These are phyloP conservation scores for Exserohilum rostratum DNA, from an alignment of 2,329 filamentous ascomycete species.

Conservation along the genomic window DNA sequence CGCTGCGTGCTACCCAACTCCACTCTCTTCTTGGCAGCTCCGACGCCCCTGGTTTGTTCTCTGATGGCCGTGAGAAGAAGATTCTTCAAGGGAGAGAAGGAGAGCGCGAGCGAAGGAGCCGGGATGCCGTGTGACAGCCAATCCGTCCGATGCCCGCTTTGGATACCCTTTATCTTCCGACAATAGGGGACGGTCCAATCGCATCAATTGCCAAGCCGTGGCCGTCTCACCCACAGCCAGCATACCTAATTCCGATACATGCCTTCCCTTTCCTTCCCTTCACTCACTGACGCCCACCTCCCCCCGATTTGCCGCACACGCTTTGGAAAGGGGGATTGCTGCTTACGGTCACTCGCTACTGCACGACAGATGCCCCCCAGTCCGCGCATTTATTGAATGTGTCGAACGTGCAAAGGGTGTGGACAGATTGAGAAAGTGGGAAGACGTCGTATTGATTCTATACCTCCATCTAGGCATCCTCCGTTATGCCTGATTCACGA, in stretches of 20 bases:
- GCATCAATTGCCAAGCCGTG: slow-evolving; percentile 16
- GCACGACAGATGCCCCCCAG: background rate
- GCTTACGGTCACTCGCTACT: too few relatives aligned
- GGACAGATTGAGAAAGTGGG: slow-evolving; percentile 5
- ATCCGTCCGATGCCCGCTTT: background rate
- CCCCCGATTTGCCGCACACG: too few relatives aligned
- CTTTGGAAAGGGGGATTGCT: too few relatives aligned
- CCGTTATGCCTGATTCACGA: slow-evolving; percentile 10
- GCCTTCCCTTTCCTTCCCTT: background rate
- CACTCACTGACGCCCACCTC: background rate
- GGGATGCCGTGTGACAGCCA: background rate
- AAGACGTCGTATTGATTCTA: slow-evolving; percentile 17
- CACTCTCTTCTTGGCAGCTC: background rate
- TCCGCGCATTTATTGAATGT: too few relatives aligned
- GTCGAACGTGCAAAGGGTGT: too few relatives aligned
- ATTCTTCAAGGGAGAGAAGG: too few relatives aligned
- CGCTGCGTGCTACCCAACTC: slow-evolving; percentile 5
- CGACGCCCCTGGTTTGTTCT: slow-evolving; percentile 10
- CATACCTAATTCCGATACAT: background rate
- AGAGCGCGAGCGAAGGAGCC: background rate
- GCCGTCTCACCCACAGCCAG: slow-evolving; percentile 13
- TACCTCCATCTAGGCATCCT: slow-evolving; percentile 7
- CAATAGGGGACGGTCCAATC: slow-evolving; percentile 14
- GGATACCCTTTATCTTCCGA: slow-evolving; percentile 6
- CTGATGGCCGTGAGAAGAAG: background rate